Percentiles rank a stretch among this genome's conserved stretches.
phyloP scores from a whole-genome alignment of 306 rosid genomes.

The Quillaja saponaria region DNA sequence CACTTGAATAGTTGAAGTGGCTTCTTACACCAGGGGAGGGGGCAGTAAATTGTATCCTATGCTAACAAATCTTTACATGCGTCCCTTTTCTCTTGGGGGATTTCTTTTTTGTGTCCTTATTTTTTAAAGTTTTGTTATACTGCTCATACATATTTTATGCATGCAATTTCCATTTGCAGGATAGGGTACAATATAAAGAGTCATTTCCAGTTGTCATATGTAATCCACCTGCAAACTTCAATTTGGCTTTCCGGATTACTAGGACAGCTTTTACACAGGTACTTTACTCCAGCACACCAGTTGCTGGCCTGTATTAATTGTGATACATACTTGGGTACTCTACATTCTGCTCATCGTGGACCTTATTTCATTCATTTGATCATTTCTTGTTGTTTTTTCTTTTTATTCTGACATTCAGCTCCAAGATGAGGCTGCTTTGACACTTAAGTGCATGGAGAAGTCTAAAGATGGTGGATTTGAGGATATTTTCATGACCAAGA shows the following conservation, averaged over 20 bases:
- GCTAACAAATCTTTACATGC: neutral
- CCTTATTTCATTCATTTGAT: slow-evolving; percentile 8
- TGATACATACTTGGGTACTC: slow-evolving; percentile 13
- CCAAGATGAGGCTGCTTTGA: slow-evolving; percentile 69
- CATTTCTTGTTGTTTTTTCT: neutral
- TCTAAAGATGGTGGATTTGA: slow-evolving; percentile 84
- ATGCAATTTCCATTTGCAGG: slow-evolving; percentile 50
- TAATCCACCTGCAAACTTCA: slow-evolving; percentile 55
- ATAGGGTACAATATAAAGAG: slow-evolving; percentile 61
- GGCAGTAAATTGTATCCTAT: no score
- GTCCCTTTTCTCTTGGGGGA: slow-evolving; percentile 13
- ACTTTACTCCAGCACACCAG: slow-evolving; percentile 20
- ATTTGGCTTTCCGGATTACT: slow-evolving; percentile 76
- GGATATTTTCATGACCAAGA: slow-evolving; percentile 78
- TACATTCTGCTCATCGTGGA: neutral
- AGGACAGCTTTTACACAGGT: slow-evolving; percentile 71
- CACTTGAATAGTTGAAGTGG: no score
- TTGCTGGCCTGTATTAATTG: no score
- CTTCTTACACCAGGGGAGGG: neutral
- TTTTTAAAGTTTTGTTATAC: slow-evolving; percentile 15
- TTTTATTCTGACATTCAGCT: slow-evolving; percentile 49
- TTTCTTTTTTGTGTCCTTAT: slow-evolving; percentile 14
- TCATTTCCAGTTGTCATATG: slow-evolving; percentile 70
- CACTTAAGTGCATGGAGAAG: slow-evolving; percentile 71
- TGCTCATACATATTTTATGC: slow-evolving; percentile 25